Percentiles rank a stretch among this genome's conserved stretches.
These are phyloP conservation scores for Xerocomellus intermedius DNA, from an alignment of 768 basidiomycete genomes.

Conservation along the genomic window DNA sequence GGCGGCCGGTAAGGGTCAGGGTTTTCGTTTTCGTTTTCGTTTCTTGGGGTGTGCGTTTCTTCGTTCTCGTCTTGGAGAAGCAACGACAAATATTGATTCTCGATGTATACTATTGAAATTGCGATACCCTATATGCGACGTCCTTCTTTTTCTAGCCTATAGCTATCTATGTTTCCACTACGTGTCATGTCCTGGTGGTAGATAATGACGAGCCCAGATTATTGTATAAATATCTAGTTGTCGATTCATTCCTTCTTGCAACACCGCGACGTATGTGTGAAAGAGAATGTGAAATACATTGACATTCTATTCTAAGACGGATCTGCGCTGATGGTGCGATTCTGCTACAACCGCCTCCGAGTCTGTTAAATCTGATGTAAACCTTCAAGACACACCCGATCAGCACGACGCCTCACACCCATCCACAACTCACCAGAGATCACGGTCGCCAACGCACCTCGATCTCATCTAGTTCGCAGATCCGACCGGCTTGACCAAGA, in stretches of 20 bases:
- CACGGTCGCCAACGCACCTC: not conserved
- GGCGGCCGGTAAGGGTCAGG: not conserved
- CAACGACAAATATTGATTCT: not conserved
- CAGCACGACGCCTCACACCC: not conserved
- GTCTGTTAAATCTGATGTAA: not conserved
- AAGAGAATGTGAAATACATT: not conserved
- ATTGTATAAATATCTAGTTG: not conserved
- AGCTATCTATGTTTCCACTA: not conserved
- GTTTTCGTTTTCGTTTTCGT: not conserved
- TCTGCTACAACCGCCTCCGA: not conserved
- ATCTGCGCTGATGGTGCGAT: not conserved
- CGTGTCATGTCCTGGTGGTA: not conserved
- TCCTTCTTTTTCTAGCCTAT: not conserved
- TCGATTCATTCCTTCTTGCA: not conserved
- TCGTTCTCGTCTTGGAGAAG: not conserved
- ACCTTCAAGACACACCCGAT: not conserved
- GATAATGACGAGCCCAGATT: not conserved
- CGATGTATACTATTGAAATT: not conserved
- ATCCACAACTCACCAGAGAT: not conserved
- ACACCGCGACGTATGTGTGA: not conserved
- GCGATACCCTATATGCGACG: not conserved
- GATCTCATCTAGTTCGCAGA: slow-evolving; percentile 1
- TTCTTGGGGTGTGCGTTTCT: not conserved
- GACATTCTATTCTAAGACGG: not conserved
- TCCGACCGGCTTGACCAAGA: slow-evolving; percentile 13